Conservation (phyloP, 768 basidiomycete species). For the Collybia mongolica region DNA sequence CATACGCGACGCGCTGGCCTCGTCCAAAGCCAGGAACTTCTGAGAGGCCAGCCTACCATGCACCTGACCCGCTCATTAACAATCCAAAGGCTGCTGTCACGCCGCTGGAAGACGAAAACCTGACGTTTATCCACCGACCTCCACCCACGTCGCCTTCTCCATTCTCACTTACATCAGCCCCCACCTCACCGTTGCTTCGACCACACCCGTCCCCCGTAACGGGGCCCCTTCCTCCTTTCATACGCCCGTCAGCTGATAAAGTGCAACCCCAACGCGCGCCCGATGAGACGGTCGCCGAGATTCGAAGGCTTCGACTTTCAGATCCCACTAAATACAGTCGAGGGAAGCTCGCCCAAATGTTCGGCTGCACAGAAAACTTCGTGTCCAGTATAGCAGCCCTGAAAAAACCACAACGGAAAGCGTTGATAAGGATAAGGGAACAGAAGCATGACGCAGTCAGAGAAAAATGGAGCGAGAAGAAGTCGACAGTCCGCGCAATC, state of each 20-base stretch:
- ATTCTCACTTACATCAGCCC: slow-evolving; percentile 64
- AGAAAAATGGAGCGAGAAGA: slow-evolving; percentile 71
- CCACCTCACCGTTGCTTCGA: slow-evolving; percentile 69
- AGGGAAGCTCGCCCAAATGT: slow-evolving; percentile 69
- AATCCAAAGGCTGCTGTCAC: slow-evolving; percentile 53
- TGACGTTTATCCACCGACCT: slow-evolving; percentile 85
- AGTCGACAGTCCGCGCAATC: slow-evolving; percentile 60
- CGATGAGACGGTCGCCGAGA: slow-evolving; percentile 51
- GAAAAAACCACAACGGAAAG: slow-evolving; percentile 45
- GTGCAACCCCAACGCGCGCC: slow-evolving; percentile 39
- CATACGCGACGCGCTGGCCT: slow-evolving; percentile 46
- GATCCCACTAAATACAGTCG: slow-evolving; percentile 64
- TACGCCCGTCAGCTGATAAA: slow-evolving; percentile 39
- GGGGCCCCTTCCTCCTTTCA: slow-evolving; percentile 44
- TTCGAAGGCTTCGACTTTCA: slow-evolving; percentile 54
- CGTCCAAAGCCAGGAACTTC: slow-evolving; percentile 51
- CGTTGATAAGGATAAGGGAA: slow-evolving; percentile 41
- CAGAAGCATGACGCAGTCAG: slow-evolving; percentile 43
- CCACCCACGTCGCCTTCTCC: slow-evolving; percentile 78
- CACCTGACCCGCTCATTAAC: slow-evolving; percentile 56
- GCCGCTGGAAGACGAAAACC: slow-evolving; percentile 45
- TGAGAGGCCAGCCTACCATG: slow-evolving; percentile 54
- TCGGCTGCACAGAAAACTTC: slow-evolving; percentile 69
- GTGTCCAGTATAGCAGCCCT: slow-evolving; percentile 66
- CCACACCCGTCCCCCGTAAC: slow-evolving; percentile 26